Conservation (phyloP, 1,139 yeast genomes). For the Zygotorulaspora mrakii region DNA sequence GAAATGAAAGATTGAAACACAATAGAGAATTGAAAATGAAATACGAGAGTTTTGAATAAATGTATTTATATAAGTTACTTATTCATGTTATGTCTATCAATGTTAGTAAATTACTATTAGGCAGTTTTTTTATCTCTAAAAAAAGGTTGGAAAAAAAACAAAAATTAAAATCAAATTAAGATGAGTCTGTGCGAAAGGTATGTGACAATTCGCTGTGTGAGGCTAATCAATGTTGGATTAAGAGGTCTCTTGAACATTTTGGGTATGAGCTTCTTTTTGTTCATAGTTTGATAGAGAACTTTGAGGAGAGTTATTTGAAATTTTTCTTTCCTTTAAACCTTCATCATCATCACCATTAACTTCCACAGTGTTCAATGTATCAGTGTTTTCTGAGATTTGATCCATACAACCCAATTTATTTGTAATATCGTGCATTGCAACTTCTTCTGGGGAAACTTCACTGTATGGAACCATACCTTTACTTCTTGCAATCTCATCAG, state of each 20-base stretch:
- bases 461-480: slow-evolving; percentile 35
- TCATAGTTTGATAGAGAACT: slow-evolving; percentile 1
- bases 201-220: no score
- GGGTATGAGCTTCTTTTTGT: slow-evolving; percentile 1
- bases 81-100: no score
- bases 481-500: slow-evolving; percentile 38
- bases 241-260: slow-evolving; percentile 1
- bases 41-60: slow-evolving; percentile 23
- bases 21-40: slow-evolving; percentile 28
- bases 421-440: slow-evolving; percentile 16
- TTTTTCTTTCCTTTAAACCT: slow-evolving; percentile 8
- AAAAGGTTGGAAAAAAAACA: no score
- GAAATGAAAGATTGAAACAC: slow-evolving; percentile 40
- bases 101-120: no score
- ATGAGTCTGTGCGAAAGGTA: no score
- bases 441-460: slow-evolving; percentile 31
- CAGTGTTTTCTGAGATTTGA: slow-evolving; percentile 8
- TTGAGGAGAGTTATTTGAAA: neutral
- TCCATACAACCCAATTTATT: slow-evolving; percentile 5
- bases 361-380: slow-evolving; percentile 9
- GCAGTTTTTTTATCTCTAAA: no score
- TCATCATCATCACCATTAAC: slow-evolving; percentile 11
- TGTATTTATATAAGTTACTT: no score
- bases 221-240: no score
- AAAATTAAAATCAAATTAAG: no score